Conservation (phyloP, 2,329 filamentous ascomycete species). For the Talaromyces sp. region DNA sequence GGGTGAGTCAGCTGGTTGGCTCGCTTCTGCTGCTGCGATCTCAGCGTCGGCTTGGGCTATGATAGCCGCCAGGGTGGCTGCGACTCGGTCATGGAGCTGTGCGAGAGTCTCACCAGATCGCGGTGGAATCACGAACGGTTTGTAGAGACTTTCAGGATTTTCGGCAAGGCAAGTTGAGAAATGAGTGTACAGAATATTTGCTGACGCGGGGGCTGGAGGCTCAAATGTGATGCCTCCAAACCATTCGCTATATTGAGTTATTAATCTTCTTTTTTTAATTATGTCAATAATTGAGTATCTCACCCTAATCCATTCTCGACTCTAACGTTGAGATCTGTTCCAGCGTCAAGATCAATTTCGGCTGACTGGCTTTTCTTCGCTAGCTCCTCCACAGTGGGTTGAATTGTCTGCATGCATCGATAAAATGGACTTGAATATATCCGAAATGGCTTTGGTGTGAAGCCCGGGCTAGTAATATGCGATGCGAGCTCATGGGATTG, state of each 20-base stretch:
- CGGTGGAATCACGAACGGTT: constrained; percentile 70
- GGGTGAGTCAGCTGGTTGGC: constrained; percentile 46
- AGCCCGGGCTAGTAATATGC: not conserved
- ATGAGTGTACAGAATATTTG: constrained; percentile 29
- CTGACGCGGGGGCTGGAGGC: not conserved
- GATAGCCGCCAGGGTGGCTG: constrained; percentile 66
- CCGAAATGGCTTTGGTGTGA: not conserved
- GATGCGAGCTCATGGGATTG: constrained; percentile 73
- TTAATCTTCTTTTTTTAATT: not conserved
- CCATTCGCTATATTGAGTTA: not conserved
- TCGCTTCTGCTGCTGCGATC: constrained; percentile 36
- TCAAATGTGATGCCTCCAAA: not conserved
- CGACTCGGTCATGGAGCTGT: constrained; percentile 76
- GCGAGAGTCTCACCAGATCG: constrained; percentile 74
- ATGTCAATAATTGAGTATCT: not conserved
- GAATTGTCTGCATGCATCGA: not conserved
- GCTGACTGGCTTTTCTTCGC: not conserved
- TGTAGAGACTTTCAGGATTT: constrained; percentile 68
- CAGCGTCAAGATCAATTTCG: not conserved
- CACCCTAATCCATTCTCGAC: not conserved
- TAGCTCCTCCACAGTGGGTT: not conserved
- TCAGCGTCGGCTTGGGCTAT: constrained; percentile 69
- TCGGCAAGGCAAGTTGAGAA: constrained; percentile 33
- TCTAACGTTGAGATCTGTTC: not conserved
- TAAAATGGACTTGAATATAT: not conserved